Evolutionary conservation across 805 yeast species (phyloP), one percentile per base, ranked within the genome.

Genomic region (Metschnikowia lochheadii): DNA sequence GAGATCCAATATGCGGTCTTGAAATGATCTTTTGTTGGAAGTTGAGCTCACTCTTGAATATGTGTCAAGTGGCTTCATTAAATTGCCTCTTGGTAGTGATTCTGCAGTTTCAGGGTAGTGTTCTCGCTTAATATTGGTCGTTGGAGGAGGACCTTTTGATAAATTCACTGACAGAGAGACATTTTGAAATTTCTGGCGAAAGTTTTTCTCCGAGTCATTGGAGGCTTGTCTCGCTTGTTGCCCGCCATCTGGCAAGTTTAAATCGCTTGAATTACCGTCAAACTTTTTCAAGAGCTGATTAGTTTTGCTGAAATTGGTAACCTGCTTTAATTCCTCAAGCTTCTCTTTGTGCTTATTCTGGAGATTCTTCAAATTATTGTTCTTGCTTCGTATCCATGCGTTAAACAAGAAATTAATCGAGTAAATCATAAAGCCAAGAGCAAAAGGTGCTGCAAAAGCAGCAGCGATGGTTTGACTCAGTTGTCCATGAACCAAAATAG

Each of bases 251-350:
- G 45, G 45, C 20, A 44, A 44, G 40, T 17, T 44, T 7, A 44
- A 15, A 13, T 44, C 46, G 26, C 46, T 44, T 14, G 23, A 23
- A 44, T 44, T 35, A 29, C 46, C 46, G 20, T 52, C 74, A 46
- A 64, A 90, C 59, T 90, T 76, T 46, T 77, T 79, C 40, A 91
- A 69, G 42, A 91, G 73, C n/a, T 85, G 82, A 65, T 82, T 83
- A 0, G 96, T 87, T 13, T 84, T 77, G 59, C 85, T 79, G 65
- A 82, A 92, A 56, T 87, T 85, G 14, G 96, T 87, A 60, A 81
- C 76, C 50, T 78, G 73, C 66, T 87, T 87, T 66, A 87, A 71
- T 53, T 83, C 87, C 20, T 84, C 86, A 44, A 87, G 75, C 62
- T 83, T 82, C 23, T 66, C 66, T 49, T 71, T 69, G 52, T 84